Evolutionary conservation across 2,329 filamentous ascomycete species (phyloP), one percentile per base, ranked within the genome.

Genomic region (Lasiodiplodia gonubiensis): DNA sequence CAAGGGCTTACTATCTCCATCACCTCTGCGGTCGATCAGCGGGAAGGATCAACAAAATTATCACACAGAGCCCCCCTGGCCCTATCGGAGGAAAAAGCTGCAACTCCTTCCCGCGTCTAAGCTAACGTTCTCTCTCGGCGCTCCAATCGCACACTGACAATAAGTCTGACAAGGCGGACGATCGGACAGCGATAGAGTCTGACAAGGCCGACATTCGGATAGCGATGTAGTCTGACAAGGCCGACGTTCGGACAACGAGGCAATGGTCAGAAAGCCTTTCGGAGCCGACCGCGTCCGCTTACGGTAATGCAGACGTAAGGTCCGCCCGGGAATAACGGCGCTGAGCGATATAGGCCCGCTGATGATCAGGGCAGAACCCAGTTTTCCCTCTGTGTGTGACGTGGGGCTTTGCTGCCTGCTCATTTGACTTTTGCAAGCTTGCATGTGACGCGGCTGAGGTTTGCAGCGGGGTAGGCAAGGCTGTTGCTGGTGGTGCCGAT

Each of bases 1-100:
- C 42, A 46, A n/a, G 42, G 12, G 49, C 49, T n/a, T 30, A 18
- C 12, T 30, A 6, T 52, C 10, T 52, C 16, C 10, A 11, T 21
- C n/a, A 18, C 3, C 42, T 46, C 42, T n/a, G 12, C 42, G 11
- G 37, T 55, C n/a, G 8, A 21, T 27, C 49, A 52, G 49, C 55
- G 55, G 55, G 55, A 42, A 59, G 55, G 55, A 59, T 59, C 55
- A 59, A 42, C 7, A 59, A 18, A 59, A 25, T 11, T 33, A 33
- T 33, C 11, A 27, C 49, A 27, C 21, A 21, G n/a, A n/a, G n/a
- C n/a, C n/a, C n/a, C n/a, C n/a, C n/a, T 33, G 14, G 18, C 21
- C 54, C 35, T 42, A 37, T 46, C n/a, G 21, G 35, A 42, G 21
- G 25, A 42, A 54, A 54, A 11, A 27, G 18, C 1, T 18, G 23